These are phyloP conservation scores for Cryptosporidium viatorum DNA, from an alignment of 169 alveolate genomes.

Conservation along the genomic window DNA sequence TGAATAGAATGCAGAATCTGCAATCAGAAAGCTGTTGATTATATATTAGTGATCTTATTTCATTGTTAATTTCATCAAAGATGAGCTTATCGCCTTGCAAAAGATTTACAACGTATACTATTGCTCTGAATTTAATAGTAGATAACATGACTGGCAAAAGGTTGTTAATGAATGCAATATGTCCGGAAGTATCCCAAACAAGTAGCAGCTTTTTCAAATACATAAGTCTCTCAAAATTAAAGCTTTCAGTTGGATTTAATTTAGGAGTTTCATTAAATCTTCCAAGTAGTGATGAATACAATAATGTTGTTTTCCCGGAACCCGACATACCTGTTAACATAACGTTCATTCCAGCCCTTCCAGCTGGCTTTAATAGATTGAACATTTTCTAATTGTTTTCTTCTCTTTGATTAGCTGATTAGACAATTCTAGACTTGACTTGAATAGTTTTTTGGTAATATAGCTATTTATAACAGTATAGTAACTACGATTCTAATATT, in stretches of 20 bases:
- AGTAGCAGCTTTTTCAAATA: slow-evolving; percentile 12
- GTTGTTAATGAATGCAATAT: slow-evolving; percentile 26
- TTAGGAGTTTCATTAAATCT: slow-evolving; percentile 10
- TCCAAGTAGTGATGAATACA: slow-evolving; percentile 45
- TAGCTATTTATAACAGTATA: too few relatives aligned
- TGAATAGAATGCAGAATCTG: slow-evolving; percentile 54
- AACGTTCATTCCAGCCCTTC: slow-evolving; percentile 9
- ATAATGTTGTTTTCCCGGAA: slow-evolving; percentile 49
- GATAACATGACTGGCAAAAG: slow-evolving; percentile 42
- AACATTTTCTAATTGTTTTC: not conserved
- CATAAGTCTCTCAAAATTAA: slow-evolving; percentile 42
- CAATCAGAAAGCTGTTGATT: slow-evolving; percentile 44
- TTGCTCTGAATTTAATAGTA: slow-evolving; percentile 56
- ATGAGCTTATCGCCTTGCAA: slow-evolving; percentile 33
- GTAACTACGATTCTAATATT: not conserved
- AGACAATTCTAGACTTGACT: too few relatives aligned
- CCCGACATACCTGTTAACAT: slow-evolving; percentile 48
- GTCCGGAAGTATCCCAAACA: slow-evolving; percentile 64
- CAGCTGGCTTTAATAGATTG: not conserved
- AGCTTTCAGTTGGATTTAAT: slow-evolving; percentile 48
- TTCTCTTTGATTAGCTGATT: not conserved
- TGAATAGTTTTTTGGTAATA: too few relatives aligned
- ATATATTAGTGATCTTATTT: slow-evolving; percentile 26
- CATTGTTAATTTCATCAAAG: slow-evolving; percentile 52
- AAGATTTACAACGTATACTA: slow-evolving; percentile 62